A percentile compares a stretch with the other conserved stretches of the same genome.
phyloP scores from a whole-genome alignment of 1,284 basidiomycete species.

The Microbotryum violaceum region DNA sequence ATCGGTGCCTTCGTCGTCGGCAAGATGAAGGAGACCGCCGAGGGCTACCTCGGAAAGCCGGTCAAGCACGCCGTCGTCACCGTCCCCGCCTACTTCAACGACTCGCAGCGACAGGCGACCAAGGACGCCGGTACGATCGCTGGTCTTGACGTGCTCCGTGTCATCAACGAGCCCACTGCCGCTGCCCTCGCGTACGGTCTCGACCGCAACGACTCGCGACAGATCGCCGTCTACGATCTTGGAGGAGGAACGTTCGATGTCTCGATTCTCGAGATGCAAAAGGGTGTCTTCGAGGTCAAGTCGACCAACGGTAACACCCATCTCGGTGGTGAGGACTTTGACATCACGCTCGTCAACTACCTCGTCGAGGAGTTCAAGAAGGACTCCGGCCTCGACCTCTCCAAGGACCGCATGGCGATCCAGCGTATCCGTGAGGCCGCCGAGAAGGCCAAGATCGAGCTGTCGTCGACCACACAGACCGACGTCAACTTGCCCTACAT shows the following conservation, averaged over 20 bases:
- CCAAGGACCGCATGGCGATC: slow-evolving; percentile 88
- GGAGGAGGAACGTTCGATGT: slow-evolving; percentile 96
- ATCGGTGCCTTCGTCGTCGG: slow-evolving; percentile 73
- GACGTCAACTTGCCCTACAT: slow-evolving; percentile 97
- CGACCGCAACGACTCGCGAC: slow-evolving; percentile 68
- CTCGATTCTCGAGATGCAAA: slow-evolving; percentile 97
- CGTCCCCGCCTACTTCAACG: slow-evolving; percentile 98
- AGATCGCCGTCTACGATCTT: slow-evolving; percentile 95
- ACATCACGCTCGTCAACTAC: slow-evolving; percentile 80
- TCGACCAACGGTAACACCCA: slow-evolving; percentile 99
- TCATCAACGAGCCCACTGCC: slow-evolving; percentile 98
- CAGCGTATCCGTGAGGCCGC: slow-evolving; percentile 98
- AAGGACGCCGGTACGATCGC: slow-evolving; percentile 97
- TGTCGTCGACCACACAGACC: slow-evolving; percentile 86
- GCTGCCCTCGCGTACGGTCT: slow-evolving; percentile 95
- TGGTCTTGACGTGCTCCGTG: slow-evolving; percentile 91
- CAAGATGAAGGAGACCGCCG: slow-evolving; percentile 94
- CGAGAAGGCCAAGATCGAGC: slow-evolving; percentile 98
- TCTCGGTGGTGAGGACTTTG: slow-evolving; percentile 95
- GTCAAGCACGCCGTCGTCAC: slow-evolving; percentile 89
- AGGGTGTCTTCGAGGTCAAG: slow-evolving; percentile 98
- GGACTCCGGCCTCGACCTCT: slow-evolving; percentile 73
- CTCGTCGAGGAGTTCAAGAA: slow-evolving; percentile 92
- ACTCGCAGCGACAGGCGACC: slow-evolving; percentile 96
- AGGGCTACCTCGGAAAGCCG: slow-evolving; percentile 83